These are phyloP conservation scores for Murraya paniculata DNA, from an alignment of 345 rosid species.

Conservation along the genomic window DNA sequence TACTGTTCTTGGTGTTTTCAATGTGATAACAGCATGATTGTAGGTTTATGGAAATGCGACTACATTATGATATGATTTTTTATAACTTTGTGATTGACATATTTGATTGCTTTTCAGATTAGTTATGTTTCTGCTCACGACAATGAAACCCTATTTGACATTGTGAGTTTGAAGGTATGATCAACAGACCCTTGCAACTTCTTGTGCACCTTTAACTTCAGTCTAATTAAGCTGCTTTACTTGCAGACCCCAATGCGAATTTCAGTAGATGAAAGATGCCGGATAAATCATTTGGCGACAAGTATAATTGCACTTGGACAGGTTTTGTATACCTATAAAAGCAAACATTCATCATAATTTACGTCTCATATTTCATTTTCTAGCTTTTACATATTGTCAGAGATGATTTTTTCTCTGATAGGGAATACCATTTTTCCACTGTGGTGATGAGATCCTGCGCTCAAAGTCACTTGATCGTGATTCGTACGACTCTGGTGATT, in stretches of 20 bases:
- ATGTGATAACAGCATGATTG: not conserved
- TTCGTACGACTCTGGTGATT: slow-evolving; percentile 97
- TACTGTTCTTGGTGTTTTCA: not conserved
- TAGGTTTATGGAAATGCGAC: not conserved
- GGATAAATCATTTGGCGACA: slow-evolving; percentile 84
- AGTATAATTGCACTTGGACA: slow-evolving; percentile 78
- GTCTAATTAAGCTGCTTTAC: slow-evolving; percentile 22
- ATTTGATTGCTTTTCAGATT: slow-evolving; percentile 42
- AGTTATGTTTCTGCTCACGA: slow-evolving; percentile 98
- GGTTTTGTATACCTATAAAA: slow-evolving; percentile 36
- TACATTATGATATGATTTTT: slow-evolving; percentile 4
- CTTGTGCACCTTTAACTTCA: slow-evolving; percentile 5
- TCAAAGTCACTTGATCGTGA: slow-evolving; percentile 97
- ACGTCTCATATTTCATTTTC: not conserved
- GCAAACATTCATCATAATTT: not conserved
- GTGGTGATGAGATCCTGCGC: slow-evolving; percentile 93
- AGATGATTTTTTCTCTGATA: slow-evolving; percentile 16
- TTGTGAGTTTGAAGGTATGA: slow-evolving; percentile 78
- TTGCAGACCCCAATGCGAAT: slow-evolving; percentile 71
- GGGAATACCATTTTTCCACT: slow-evolving; percentile 96
- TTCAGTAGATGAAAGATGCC: slow-evolving; percentile 80
- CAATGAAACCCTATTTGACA: slow-evolving; percentile 92
- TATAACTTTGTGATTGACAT: slow-evolving; percentile 7
- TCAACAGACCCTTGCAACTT: slow-evolving; percentile 2
- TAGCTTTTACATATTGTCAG: not conserved